Conservation (phyloP, 331 rosid species). For the Pyracantha coccinea region DNA sequence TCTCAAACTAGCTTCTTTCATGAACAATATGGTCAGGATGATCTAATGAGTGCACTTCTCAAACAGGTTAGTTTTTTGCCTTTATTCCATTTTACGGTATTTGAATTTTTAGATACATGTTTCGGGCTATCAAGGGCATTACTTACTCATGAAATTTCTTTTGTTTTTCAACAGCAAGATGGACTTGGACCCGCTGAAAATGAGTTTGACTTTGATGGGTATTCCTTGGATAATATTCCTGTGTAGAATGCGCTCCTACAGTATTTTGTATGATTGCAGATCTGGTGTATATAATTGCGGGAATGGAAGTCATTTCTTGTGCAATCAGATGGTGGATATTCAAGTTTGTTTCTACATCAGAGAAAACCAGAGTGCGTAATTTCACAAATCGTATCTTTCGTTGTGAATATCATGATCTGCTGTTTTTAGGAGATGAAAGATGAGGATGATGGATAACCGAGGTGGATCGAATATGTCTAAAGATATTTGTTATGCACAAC, state of each 20-base stretch:
- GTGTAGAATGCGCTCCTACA: slow-evolving; percentile 40
- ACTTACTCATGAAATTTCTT: background rate
- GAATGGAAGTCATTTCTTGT: slow-evolving; percentile 34
- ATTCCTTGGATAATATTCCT: slow-evolving; percentile 72
- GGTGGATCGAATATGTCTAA: slow-evolving; percentile 18
- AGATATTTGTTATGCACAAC: slow-evolving; percentile 3
- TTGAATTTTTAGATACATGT: background rate
- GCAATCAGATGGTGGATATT: slow-evolving; percentile 29
- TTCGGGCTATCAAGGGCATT: background rate
- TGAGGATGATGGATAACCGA: slow-evolving; percentile 2
- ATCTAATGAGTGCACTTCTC: slow-evolving; percentile 85
- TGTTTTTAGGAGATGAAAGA: slow-evolving; percentile 24
- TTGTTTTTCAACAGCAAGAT: slow-evolving; percentile 62
- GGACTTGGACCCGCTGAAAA: slow-evolving; percentile 53
- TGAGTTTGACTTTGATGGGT: slow-evolving; percentile 83
- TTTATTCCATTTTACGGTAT: background rate
- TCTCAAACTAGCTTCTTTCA: slow-evolving; percentile 45
- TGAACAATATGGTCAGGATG: slow-evolving; percentile 81
- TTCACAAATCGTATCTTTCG: slow-evolving; percentile 26
- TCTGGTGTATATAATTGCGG: slow-evolving; percentile 57
- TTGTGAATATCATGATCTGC: slow-evolving; percentile 34
- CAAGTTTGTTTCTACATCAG: slow-evolving; percentile 20
- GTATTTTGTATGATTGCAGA: slow-evolving; percentile 33
- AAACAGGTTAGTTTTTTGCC: slow-evolving; percentile 58
- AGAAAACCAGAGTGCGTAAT: slow-evolving; percentile 23